A percentile compares a stretch with the other conserved stretches of the same genome.
Evolutionary conservation across 805 yeast species (phyloP).

Genomic region (Zygosaccharomyces lentus): DNA sequence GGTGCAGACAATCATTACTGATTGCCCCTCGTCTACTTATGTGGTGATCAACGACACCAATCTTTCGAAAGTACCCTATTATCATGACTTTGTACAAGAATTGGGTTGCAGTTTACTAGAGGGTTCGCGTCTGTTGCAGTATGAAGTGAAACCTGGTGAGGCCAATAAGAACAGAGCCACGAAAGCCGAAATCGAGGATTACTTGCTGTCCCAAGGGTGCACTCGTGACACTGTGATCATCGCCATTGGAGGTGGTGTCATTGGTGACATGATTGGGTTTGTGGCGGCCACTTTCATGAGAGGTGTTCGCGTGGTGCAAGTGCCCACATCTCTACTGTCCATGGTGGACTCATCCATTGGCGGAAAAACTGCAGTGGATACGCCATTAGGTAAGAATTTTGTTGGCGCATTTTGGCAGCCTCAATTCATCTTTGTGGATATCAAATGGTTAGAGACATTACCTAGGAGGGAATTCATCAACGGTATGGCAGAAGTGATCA

Average conservation of each 20-base stretch:
- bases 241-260: constrained; percentile 97
- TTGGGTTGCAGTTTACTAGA: constrained; percentile 46
- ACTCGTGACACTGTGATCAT: constrained; percentile 92
- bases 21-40: constrained; percentile 80
- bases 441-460: constrained; percentile 77
- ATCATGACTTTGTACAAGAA: constrained; percentile 42
- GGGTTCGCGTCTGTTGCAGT: constrained; percentile 62
- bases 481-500: constrained; percentile 97
- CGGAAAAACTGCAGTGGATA: constrained; percentile 97
- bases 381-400: constrained; percentile 92
- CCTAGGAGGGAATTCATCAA: constrained; percentile 93
- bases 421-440: constrained; percentile 77
- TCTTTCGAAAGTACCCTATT: constrained; percentile 61
- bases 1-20: constrained; percentile 56
- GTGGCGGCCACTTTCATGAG: constrained; percentile 99
- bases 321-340: constrained; percentile 89
- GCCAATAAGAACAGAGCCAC: constrained; percentile 82
- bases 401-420: constrained; percentile 99
- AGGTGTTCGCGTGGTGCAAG: constrained; percentile 89
- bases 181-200: constrained; percentile 92
- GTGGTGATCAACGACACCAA: constrained; percentile 86
- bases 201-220: constrained; percentile 73
- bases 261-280: constrained; percentile 98
- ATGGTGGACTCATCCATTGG: constrained; percentile 99
- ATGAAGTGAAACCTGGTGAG: constrained; percentile 88